A percentile compares a stretch with the other conserved stretches of the same genome.
Evolutionary conservation across 345 rosid genomes (phyloP).

Genomic region (Clarkia xantiana): DNA sequence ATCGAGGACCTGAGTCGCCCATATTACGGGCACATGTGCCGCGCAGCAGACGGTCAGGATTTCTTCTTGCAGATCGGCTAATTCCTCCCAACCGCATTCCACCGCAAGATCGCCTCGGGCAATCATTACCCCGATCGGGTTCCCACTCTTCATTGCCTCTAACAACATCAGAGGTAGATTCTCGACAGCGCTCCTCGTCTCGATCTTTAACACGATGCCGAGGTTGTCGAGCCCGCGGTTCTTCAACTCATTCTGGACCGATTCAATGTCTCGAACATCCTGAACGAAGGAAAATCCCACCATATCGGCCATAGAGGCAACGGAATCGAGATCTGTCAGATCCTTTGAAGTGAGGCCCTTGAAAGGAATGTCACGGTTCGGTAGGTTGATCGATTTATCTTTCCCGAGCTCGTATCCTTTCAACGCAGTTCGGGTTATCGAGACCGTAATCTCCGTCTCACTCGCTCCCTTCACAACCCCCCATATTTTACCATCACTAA

Average conservation of each 20-base stretch:
- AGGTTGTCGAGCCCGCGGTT: slow-evolving; percentile 30
- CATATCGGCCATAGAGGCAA: slow-evolving; percentile 55
- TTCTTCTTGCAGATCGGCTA: slow-evolving; percentile 53
- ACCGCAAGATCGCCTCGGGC: slow-evolving; percentile 76
- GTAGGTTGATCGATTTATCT: slow-evolving; percentile 57
- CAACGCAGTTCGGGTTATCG: slow-evolving; percentile 42
- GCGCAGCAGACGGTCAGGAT: slow-evolving; percentile 34
- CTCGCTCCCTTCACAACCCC: slow-evolving; percentile 43
- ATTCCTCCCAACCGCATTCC: slow-evolving; percentile 66
- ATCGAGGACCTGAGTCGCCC: slow-evolving; percentile 67
- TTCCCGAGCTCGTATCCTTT: slow-evolving; percentile 53
- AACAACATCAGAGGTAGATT: slow-evolving; percentile 37
- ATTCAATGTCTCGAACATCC: slow-evolving; percentile 34
- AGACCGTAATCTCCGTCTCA: slow-evolving; percentile 39
- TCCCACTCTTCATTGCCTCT: slow-evolving; percentile 46
- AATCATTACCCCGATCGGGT: slow-evolving; percentile 62
- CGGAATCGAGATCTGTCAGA: slow-evolving; percentile 45
- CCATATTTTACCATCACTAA: slow-evolving; percentile 63
- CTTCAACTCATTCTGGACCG: slow-evolving; percentile 39
- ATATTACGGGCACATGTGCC: slow-evolving; percentile 42
- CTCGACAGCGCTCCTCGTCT: slow-evolving; percentile 42
- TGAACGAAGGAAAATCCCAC: slow-evolving; percentile 54
- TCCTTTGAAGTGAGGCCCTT: slow-evolving; percentile 64
- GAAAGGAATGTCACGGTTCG: slow-evolving; percentile 37
- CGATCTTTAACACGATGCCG: slow-evolving; percentile 50